A percentile compares a stretch with the other conserved stretches of the same genome.
Conservation (phyloP, 1,284 basidiomycete genomes). For the Ganoderma meredithae region DNA sequence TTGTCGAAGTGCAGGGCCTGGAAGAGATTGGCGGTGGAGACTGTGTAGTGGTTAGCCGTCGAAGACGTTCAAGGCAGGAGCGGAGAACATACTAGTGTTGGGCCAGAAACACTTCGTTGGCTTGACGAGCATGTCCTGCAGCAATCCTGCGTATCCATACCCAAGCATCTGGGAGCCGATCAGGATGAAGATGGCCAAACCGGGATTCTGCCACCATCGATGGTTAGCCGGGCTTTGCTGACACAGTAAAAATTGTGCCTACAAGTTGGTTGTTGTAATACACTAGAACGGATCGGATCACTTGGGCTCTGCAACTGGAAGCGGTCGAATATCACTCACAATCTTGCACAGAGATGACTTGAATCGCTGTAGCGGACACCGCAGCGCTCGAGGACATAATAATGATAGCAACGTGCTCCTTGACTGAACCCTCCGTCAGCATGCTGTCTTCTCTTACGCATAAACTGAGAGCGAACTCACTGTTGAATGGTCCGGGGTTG, state of each 20-base stretch:
- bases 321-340: conserved; percentile 30
- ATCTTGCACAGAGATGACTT: conserved; percentile 47
- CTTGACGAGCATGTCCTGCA: conserved; percentile 42
- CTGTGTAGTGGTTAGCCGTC: conserved; percentile 15
- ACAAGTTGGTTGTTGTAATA: conserved; percentile 45
- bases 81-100: conserved; percentile 33
- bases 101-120: conserved; percentile 46
- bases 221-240: neutral
- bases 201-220: conserved; percentile 33
- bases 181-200: conserved; percentile 43
- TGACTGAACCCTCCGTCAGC: conserved; percentile 33
- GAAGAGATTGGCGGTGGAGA: conserved; percentile 41
- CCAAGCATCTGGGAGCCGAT: conserved; percentile 43
- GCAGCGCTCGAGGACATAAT: conserved; percentile 48
- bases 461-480: conserved; percentile 31
- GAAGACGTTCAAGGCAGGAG: neutral
- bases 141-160: conserved; percentile 42
- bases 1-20: conserved; percentile 45
- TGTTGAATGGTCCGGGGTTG: conserved; percentile 55
- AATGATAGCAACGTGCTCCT: conserved; percentile 45
- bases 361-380: conserved; percentile 46
- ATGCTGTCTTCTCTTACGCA: neutral
- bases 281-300: conserved; percentile 27
- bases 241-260: neutral
- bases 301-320: neutral